Conservation (phyloP, 2,329 filamentous ascomycete genomes). For the Scytalidium sp. region DNA sequence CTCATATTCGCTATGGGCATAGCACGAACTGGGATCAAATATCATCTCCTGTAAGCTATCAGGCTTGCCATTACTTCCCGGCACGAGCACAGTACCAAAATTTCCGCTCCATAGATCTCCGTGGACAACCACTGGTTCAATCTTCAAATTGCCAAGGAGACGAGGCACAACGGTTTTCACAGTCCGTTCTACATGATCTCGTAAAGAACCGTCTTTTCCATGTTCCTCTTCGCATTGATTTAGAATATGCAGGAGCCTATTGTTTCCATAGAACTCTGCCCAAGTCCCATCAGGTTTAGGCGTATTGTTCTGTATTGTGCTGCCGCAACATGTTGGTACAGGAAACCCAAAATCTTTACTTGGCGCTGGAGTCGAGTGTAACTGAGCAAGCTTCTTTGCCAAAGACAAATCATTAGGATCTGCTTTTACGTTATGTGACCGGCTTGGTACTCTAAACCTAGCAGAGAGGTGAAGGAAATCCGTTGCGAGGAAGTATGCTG, state of each 20-base stretch:
- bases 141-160: slow-evolving; percentile 68
- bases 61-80: slow-evolving; percentile 44
- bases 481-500: slow-evolving; percentile 58
- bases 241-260: slow-evolving; percentile 66
- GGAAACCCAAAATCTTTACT: slow-evolving; percentile 77
- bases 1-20: slow-evolving; percentile 87
- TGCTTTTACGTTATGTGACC: not conserved
- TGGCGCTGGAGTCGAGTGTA: slow-evolving; percentile 76
- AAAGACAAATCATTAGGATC: slow-evolving; percentile 45
- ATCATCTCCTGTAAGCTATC: slow-evolving; percentile 67
- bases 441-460: not conserved
- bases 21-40: slow-evolving; percentile 78
- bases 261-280: slow-evolving; percentile 83
- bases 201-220: slow-evolving; percentile 61
- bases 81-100: slow-evolving; percentile 42
- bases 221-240: slow-evolving; percentile 55
- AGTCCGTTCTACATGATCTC: slow-evolving; percentile 60
- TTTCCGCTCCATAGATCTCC: slow-evolving; percentile 96
- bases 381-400: slow-evolving; percentile 71
- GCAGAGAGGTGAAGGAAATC: slow-evolving; percentile 70
- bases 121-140: slow-evolving; percentile 80
- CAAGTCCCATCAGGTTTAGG: slow-evolving; percentile 63
- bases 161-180: slow-evolving; percentile 67
- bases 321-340: slow-evolving; percentile 80
- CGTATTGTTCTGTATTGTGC: slow-evolving; percentile 76